Evolutionary conservation across 345 rosid genomes (phyloP).

Genomic region (Bruguiera gymnorhiza): DNA sequence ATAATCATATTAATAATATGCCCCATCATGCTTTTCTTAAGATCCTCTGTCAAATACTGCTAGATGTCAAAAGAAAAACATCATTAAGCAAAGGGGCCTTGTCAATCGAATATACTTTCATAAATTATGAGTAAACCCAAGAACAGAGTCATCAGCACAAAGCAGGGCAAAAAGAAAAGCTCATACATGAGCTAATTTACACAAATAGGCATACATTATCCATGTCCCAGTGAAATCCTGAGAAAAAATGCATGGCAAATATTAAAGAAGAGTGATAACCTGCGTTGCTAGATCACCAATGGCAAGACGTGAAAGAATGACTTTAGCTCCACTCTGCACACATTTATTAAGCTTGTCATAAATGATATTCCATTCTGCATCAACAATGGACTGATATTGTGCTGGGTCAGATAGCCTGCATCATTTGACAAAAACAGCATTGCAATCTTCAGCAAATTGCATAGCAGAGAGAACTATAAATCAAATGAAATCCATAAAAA

Average conservation of each 20-base stretch:
- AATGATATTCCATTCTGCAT: constrained; percentile 99
- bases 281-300: constrained; percentile 98
- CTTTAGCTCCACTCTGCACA: constrained; percentile 86
- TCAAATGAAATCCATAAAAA: background rate
- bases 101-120: background rate
- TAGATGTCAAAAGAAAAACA: background rate
- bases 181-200: too few species aligned
- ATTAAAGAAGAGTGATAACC: constrained; percentile 36
- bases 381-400: constrained; percentile 97
- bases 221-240: background rate
- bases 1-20: too few species aligned
- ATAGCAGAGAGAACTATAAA: background rate
- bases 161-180: background rate
- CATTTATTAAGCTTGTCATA: constrained; percentile 98
- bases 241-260: too few species aligned
- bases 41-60: too few species aligned
- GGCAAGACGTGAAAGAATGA: constrained; percentile 95
- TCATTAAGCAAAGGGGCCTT: background rate
- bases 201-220: background rate
- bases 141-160: background rate
- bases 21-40: too few species aligned
- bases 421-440: constrained; percentile 13
- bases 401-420: constrained; percentile 92
- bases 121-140: background rate
- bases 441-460: constrained; percentile 7